phyloP scores from a whole-genome alignment of 78 protist species.

The Anaeramoeba ignava region DNA sequence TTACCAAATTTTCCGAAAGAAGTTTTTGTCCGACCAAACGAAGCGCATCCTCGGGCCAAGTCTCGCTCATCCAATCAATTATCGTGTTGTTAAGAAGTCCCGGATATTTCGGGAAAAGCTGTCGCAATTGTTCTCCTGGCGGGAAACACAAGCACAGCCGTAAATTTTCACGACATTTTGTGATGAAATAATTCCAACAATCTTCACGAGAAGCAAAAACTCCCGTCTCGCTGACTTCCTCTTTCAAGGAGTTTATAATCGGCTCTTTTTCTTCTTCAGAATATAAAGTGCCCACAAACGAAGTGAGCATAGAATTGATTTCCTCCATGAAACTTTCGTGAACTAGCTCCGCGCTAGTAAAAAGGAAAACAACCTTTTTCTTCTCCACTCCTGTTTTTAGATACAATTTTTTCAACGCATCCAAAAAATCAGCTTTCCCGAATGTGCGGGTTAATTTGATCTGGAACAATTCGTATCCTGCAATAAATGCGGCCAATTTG shows the following conservation, averaged over 20 bases:
- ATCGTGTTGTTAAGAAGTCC: slow-evolving; percentile 62
- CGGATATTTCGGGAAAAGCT: slow-evolving; percentile 73
- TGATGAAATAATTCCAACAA: slow-evolving; percentile 56
- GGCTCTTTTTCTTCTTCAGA: slow-evolving; percentile 55
- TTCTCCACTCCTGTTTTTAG: slow-evolving; percentile 31
- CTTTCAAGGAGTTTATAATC: slow-evolving; percentile 25
- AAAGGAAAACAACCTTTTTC: slow-evolving; percentile 43
- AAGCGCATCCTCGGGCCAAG: slow-evolving; percentile 72
- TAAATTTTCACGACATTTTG: slow-evolving; percentile 60
- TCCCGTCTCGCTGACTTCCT: slow-evolving; percentile 27
- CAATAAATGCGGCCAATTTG: slow-evolving; percentile 49
- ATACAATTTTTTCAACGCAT: slow-evolving; percentile 58
- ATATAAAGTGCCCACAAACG: slow-evolving; percentile 69
- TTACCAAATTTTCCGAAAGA: slow-evolving; percentile 25
- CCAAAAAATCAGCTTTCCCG: slow-evolving; percentile 46
- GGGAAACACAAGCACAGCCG: slow-evolving; percentile 80
- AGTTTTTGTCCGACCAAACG: slow-evolving; percentile 36
- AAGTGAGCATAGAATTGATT: slow-evolving; percentile 69
- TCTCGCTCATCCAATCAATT: slow-evolving; percentile 77
- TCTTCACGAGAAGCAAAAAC: slow-evolving; percentile 32
- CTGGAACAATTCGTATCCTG: slow-evolving; percentile 50
- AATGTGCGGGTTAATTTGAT: slow-evolving; percentile 59
- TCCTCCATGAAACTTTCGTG: slow-evolving; percentile 60
- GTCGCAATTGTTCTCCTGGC: slow-evolving; percentile 57
- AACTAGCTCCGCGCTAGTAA: slow-evolving; percentile 66